Conservation (phyloP, 129 eudicot species). For the Deinandra increscens region DNA sequence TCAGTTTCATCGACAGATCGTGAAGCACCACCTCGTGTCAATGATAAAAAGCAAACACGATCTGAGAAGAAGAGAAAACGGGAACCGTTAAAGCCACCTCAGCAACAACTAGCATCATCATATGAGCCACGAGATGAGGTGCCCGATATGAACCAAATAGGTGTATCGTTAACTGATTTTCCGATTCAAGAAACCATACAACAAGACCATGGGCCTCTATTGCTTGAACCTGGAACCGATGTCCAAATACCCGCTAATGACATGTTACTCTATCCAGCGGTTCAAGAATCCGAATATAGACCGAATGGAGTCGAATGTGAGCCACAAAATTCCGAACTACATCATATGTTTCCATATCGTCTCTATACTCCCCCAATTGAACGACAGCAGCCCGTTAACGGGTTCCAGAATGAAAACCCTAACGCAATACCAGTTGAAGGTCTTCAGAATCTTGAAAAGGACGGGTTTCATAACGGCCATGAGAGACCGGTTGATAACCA, state of each 20-base stretch:
- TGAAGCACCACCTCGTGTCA: conserved; percentile 5
- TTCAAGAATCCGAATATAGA: conserved; percentile 40
- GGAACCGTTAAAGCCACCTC: conserved; percentile 25
- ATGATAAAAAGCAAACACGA: conserved; percentile 29
- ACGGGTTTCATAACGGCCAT: conserved; percentile 35
- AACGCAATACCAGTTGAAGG: conserved; percentile 28
- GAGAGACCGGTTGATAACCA: conserved; percentile 37
- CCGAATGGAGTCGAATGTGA: conserved; percentile 33
- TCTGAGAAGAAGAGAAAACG: conserved; percentile 37
- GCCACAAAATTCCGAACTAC: conserved; percentile 35
- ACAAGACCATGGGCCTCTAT: conserved; percentile 28
- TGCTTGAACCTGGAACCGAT: conserved; percentile 22
- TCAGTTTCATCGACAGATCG: conserved; percentile 71
- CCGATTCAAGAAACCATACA: conserved; percentile 26
- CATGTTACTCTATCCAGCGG: conserved; percentile 36
- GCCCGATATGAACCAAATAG: conserved; percentile 36
- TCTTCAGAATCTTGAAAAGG: conserved; percentile 34
- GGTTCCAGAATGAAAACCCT: conserved; percentile 29
- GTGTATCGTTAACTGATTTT: conserved; percentile 18
- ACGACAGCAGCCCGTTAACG: conserved; percentile 32
- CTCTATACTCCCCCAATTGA: conserved; percentile 28
- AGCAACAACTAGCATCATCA: conserved; percentile 29
- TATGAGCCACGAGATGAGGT: conserved; percentile 31
- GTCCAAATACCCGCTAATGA: conserved; percentile 31
- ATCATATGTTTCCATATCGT: conserved; percentile 22